Evolutionary conservation across 768 basidiomycete species (phyloP).

Genomic region (Agaricus blazei): DNA sequence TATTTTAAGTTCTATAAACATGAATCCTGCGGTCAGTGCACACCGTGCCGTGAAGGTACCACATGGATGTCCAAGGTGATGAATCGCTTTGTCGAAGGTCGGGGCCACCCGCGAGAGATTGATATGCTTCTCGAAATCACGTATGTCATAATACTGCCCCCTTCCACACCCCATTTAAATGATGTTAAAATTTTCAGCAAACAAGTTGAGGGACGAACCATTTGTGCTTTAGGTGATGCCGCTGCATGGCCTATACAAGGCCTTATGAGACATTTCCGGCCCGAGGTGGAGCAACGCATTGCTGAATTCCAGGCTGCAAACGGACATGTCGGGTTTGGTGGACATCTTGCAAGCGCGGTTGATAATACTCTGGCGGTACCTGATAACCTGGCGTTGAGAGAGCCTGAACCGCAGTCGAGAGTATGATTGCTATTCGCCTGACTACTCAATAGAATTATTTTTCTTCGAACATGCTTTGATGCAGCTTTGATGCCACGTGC

Average conservation of each 20-base stretch:
- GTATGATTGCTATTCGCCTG: background rate
- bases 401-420: constrained; percentile 25
- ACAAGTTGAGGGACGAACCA: constrained; percentile 95
- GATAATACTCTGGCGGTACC: constrained; percentile 67
- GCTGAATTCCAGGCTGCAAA: constrained; percentile 66
- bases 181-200: constrained; percentile 46
- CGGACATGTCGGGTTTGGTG: constrained; percentile 88
- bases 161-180: background rate
- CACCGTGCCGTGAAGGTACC: constrained; percentile 90
- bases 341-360: constrained; percentile 61
- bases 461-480: background rate
- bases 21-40: constrained; percentile 97
- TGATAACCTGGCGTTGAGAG: constrained; percentile 64
- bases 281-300: constrained; percentile 89
- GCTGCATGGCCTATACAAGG: constrained; percentile 99
- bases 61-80: constrained; percentile 99
- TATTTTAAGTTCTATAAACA: constrained; percentile 91
- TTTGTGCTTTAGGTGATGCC: constrained; percentile 95
- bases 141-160: constrained; percentile 34
- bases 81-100: constrained; percentile 91
- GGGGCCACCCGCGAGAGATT: constrained; percentile 89
- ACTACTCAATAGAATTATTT: background rate
- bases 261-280: constrained; percentile 96
- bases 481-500: too few relatives aligned
- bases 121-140: constrained; percentile 97